phyloP scores from a whole-genome alignment of 495 filamentous ascomycete genomes.

The Chaetomium cochliodes region DNA sequence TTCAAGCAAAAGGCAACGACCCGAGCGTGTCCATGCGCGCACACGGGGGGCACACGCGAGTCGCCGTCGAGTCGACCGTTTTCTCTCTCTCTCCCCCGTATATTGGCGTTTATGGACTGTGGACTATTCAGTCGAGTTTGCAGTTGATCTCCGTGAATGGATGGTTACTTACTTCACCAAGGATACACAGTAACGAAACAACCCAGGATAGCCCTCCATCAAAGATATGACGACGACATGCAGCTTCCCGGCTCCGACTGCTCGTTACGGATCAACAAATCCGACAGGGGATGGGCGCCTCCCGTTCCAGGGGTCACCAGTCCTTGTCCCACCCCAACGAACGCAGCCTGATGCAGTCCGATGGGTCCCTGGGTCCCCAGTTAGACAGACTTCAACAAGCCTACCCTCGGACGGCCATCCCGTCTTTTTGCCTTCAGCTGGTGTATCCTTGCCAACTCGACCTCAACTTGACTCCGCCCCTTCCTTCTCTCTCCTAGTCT shows the following conservation, averaged over 20 bases:
- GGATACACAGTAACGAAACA: background rate
- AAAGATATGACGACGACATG: background rate
- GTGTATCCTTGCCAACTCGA: conserved; percentile 2
- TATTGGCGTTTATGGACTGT: too few species aligned
- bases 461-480: background rate
- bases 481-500: background rate
- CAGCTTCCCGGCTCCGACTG: conserved; percentile 2
- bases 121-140: too few species aligned
- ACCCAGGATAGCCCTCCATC: background rate
- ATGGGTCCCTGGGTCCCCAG: conserved; percentile 4
- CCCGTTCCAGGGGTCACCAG: conserved; percentile 7
- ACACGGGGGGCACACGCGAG: too few species aligned
- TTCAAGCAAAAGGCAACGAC: background rate
- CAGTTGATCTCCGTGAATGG: background rate
- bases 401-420: background rate
- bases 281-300: conserved; percentile 4
- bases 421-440: background rate
- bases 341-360: conserved; percentile 3
- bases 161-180: background rate
- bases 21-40: background rate
- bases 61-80: background rate
- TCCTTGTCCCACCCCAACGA: conserved; percentile 1
- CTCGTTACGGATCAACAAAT: background rate
- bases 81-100: background rate
- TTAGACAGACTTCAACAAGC: background rate